Conservation (phyloP, 2,329 filamentous ascomycete species). For the Pezicula rhizophila region DNA sequence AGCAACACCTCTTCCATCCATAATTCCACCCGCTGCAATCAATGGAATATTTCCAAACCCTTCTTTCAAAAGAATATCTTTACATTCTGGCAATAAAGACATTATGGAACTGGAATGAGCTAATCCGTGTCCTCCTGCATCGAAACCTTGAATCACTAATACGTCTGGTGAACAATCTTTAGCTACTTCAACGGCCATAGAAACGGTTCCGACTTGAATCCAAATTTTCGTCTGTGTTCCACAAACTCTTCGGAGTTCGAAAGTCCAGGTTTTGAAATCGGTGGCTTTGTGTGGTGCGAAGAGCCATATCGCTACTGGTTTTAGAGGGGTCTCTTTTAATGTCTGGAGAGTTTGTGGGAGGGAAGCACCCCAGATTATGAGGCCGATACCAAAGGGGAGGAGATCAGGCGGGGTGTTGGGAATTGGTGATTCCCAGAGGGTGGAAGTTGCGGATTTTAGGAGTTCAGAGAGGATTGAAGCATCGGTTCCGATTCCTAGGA, state of each 20-base stretch:
- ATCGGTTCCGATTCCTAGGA: constrained; percentile 35
- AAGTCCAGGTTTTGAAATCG: constrained; percentile 25
- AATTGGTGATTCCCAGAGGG: constrained; percentile 8
- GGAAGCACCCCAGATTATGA: constrained; percentile 39
- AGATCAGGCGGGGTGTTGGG: constrained; percentile 7
- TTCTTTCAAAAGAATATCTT: constrained; percentile 20
- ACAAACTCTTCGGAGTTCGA: constrained; percentile 18
- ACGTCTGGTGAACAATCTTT: constrained; percentile 24
- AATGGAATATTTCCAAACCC: constrained; percentile 21
- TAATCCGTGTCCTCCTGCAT: constrained; percentile 32
- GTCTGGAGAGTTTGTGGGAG: constrained; percentile 26
- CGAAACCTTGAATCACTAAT: constrained; percentile 30
- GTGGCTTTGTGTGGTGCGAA: constrained; percentile 32
- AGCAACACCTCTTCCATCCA: constrained; percentile 29
- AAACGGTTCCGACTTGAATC: constrained; percentile 29
- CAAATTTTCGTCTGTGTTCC: constrained; percentile 24
- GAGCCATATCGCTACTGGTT: constrained; percentile 39
- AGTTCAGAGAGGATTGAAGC: constrained; percentile 10
- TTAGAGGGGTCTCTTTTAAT: constrained; percentile 23
- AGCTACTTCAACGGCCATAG: constrained; percentile 20
- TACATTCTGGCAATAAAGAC: constrained; percentile 29
- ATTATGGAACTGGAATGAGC: constrained; percentile 27
- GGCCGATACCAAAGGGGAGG: constrained; percentile 42
- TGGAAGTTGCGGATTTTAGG: constrained; percentile 23
- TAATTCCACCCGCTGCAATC: constrained; percentile 31